These are phyloP conservation scores for Buddleja alternifolia DNA, from an alignment of 257 asterid species.

Conservation along the genomic window DNA sequence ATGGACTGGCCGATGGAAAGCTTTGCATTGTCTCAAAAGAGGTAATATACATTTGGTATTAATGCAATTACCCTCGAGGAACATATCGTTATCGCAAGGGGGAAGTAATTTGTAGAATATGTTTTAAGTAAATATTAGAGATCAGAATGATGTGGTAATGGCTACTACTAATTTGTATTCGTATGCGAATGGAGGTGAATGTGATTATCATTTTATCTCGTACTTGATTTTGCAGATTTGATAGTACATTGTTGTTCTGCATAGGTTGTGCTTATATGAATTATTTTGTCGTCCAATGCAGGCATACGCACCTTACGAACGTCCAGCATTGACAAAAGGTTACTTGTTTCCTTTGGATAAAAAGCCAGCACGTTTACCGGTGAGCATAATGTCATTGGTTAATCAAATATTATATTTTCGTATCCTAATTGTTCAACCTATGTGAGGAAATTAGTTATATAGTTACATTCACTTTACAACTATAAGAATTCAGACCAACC, in stretches of 20 bases:
- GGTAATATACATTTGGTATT: constrained; percentile 42
- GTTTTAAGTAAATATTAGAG: not conserved
- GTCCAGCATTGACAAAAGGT: constrained; percentile 94
- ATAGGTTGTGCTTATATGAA: not conserved
- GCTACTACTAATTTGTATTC: too few species aligned
- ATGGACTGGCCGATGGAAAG: constrained; percentile 88
- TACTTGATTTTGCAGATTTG: not conserved
- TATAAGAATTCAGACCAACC: not conserved
- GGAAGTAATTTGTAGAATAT: not conserved
- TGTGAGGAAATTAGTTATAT: constrained; percentile 9
- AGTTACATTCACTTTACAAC: not conserved
- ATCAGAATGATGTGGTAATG: not conserved
- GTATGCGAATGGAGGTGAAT: not conserved
- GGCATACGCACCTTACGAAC: constrained; percentile 93
- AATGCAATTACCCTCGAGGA: too few species aligned
- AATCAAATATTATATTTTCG: constrained; percentile 16
- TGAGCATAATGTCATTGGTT: constrained; percentile 41
- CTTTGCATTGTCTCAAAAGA: constrained; percentile 94
- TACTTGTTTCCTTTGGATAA: constrained; percentile 86
- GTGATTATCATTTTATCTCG: not conserved
- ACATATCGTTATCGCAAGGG: too few species aligned
- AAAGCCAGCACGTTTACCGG: constrained; percentile 96
- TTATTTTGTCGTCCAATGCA: constrained; percentile 39
- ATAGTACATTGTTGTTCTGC: too few species aligned
- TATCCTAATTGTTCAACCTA: constrained; percentile 25